A percentile compares a stretch with the other conserved stretches of the same genome.
Evolutionary conservation across 2,329 filamentous ascomycete genomes (phyloP).

Genomic region (Venturia nashicola): DNA sequence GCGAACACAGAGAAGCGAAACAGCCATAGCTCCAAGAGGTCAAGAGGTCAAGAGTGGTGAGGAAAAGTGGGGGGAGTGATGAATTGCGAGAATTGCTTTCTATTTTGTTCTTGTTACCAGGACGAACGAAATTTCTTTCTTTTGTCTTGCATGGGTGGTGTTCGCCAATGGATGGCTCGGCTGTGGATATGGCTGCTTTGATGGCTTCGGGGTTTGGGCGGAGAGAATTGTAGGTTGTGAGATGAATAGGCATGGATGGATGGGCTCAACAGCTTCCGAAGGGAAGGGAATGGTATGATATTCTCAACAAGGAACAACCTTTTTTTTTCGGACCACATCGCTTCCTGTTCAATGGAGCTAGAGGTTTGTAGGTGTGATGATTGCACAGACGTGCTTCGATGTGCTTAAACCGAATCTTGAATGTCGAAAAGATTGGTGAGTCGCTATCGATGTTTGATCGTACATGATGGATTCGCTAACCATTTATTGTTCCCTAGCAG

Average conservation of each 20-base stretch:
- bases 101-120: background rate
- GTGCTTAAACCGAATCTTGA: too few species aligned
- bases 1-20: background rate
- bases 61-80: background rate
- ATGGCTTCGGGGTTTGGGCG: background rate
- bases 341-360: too few species aligned
- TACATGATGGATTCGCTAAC: too few species aligned
- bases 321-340: too few species aligned
- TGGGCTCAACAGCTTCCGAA: background rate
- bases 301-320: background rate
- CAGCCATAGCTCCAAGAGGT: too few species aligned
- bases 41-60: background rate
- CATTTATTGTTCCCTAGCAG: too few species aligned
- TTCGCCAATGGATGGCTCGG: background rate
- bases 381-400: too few species aligned
- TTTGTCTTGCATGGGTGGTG: constrained; percentile 2
- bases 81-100: background rate
- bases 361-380: too few species aligned
- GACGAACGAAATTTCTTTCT: background rate
- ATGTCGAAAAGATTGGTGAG: too few species aligned
- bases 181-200: background rate
- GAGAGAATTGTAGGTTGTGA: background rate
- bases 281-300: background rate
- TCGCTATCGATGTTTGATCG: too few species aligned
- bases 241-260: background rate